A percentile compares a stretch with the other conserved stretches of the same genome.
phyloP scores from a whole-genome alignment of 1,284 basidiomycete genomes.

The Ceratobasidium sp. region DNA sequence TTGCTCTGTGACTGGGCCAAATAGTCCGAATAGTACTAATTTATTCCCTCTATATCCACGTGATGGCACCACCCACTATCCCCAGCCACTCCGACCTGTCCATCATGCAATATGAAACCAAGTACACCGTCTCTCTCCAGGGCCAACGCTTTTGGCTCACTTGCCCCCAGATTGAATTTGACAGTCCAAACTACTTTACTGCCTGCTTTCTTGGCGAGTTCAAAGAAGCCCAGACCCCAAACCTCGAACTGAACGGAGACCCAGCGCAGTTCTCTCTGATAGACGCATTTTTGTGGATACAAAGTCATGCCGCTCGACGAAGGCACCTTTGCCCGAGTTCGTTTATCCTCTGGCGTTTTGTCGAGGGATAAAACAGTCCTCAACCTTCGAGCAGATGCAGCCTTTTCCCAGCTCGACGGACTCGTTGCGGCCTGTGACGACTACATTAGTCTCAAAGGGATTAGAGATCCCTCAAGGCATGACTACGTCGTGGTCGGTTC shows the following conservation, averaged over 20 bases:
- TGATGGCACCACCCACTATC: background rate
- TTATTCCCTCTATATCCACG: too few species aligned
- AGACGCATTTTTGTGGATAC: background rate
- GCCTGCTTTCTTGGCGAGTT: background rate
- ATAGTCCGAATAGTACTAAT: too few species aligned
- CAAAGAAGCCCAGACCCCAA: background rate
- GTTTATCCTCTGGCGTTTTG: too few species aligned
- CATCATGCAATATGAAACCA: background rate
- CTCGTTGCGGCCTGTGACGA: background rate
- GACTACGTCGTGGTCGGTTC: background rate
- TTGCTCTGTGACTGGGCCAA: too few species aligned
- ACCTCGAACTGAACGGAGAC: background rate
- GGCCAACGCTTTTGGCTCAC: background rate
- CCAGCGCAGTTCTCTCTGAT: background rate
- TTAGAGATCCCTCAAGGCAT: background rate
- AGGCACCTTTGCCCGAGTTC: background rate
- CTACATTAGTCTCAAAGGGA: background rate
- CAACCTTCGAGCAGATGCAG: constrained; percentile 12
- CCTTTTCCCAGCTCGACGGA: constrained; percentile 10
- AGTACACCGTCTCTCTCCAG: background rate
- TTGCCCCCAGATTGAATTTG: background rate
- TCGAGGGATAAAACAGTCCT: background rate
- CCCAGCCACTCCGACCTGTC: background rate
- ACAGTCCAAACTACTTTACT: constrained; percentile 5
- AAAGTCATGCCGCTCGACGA: background rate